Evolutionary conservation across 1,284 basidiomycete species (phyloP).

Genomic region (Phylloboletellus chloephorus): DNA sequence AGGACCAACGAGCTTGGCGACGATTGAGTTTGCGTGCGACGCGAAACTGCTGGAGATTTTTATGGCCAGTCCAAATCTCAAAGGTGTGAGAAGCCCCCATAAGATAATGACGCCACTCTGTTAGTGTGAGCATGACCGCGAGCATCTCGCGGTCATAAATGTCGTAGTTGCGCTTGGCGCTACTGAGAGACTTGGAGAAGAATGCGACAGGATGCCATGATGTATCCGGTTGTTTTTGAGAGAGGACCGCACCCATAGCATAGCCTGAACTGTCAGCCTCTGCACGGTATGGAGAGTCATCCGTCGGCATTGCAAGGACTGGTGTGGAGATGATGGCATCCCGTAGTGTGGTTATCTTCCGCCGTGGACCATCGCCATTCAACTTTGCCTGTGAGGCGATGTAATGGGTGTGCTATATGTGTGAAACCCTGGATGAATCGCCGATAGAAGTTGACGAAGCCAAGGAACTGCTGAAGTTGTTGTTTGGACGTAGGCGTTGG

Average conservation of each 20-base stretch:
- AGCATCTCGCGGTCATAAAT: no score
- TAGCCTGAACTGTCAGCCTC: no score
- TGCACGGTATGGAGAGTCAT: conserved; percentile 5
- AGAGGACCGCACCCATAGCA: no score
- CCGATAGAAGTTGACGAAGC: conserved; percentile 35
- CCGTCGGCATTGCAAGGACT: conserved; percentile 6
- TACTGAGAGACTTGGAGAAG: no score
- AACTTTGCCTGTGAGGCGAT: conserved; percentile 13
- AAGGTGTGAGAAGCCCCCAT: conserved; percentile 20
- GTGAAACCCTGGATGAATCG: conserved; percentile 24
- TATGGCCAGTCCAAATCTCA: conserved; percentile 30
- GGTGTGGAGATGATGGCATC: background rate
- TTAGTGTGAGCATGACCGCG: no score
- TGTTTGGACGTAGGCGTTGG: conserved; percentile 23
- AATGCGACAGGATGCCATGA: no score
- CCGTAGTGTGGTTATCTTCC: conserved; percentile 1
- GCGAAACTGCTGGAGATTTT: conserved; percentile 26
- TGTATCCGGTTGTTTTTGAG: no score
- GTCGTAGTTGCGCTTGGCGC: no score
- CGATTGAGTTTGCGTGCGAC: conserved; percentile 28
- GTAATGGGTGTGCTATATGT: conserved; percentile 24
- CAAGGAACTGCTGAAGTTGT: conserved; percentile 31
- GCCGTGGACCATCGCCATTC: conserved; percentile 5
- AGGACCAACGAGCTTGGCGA: conserved; percentile 35
- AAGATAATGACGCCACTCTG: conserved; percentile 24